A percentile compares a stretch with the other conserved stretches of the same genome.
phyloP scores from a whole-genome alignment of 768 basidiomycete species.

The Daedaleopsis sinensis region DNA sequence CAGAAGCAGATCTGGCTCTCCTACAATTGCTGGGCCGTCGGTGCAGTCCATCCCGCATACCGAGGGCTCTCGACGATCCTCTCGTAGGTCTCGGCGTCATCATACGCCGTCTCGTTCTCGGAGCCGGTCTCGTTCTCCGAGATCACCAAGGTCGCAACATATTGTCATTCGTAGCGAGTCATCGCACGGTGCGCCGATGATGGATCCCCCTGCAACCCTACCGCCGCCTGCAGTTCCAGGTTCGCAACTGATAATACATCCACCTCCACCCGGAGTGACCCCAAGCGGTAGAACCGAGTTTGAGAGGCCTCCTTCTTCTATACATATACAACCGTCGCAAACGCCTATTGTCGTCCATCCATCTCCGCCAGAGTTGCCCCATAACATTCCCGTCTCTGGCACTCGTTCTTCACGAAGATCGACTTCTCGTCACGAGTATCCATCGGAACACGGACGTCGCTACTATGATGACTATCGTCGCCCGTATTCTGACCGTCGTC shows the following conservation, averaged over 20 bases:
- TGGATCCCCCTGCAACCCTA: neutral
- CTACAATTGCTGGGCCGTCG: neutral
- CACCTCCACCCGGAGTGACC: too few relatives aligned
- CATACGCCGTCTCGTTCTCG: neutral
- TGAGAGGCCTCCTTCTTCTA: neutral
- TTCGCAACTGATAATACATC: neutral
- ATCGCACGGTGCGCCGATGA: neutral
- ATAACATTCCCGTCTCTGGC: neutral
- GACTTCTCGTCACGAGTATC: neutral
- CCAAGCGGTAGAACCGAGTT: neutral
- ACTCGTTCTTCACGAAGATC: neutral
- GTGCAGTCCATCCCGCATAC: neutral
- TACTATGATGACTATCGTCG: neutral
- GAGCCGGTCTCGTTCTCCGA: neutral
- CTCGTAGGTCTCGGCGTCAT: neutral
- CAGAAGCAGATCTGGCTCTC: neutral
- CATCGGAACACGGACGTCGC: neutral
- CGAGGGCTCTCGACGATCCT: neutral
- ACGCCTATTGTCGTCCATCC: too few relatives aligned
- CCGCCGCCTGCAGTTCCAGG: neutral
- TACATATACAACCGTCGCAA: neutral
- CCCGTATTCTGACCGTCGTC: constrained; percentile 1
- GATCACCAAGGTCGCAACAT: neutral
- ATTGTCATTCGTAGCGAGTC: neutral
- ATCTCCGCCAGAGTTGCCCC: too few relatives aligned